Conservation (phyloP, 106 monocot genomes). For the Acorus gramineus region DNA sequence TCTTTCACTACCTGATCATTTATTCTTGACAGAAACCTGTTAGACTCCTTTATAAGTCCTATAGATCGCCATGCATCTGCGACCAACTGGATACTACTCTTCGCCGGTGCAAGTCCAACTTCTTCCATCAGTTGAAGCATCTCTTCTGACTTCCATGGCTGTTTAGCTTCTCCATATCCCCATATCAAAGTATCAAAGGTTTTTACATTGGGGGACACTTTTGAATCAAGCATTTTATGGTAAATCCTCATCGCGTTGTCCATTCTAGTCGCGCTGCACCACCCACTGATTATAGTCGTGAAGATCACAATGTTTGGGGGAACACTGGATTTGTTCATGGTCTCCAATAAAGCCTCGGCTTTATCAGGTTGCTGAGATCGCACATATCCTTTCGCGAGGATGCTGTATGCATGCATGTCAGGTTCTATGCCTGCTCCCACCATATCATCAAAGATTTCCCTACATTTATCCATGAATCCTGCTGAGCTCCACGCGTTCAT, state of each 20-base stretch:
- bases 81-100: slow-evolving; percentile 38
- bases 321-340: slow-evolving; percentile 43
- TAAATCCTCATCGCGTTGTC: slow-evolving; percentile 65
- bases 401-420: slow-evolving; percentile 73
- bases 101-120: slow-evolving; percentile 34
- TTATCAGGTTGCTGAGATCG: slow-evolving; percentile 63
- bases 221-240: slow-evolving; percentile 40
- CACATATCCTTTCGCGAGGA: slow-evolving; percentile 85
- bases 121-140: slow-evolving; percentile 60
- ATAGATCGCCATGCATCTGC: slow-evolving; percentile 70
- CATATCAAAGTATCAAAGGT: slow-evolving; percentile 87
- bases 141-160: slow-evolving; percentile 77
- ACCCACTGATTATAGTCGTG: slow-evolving; percentile 86
- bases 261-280: slow-evolving; percentile 77
- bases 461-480: slow-evolving; percentile 65
- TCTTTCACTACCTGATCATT: slow-evolving; percentile 5
- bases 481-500: slow-evolving; percentile 70
- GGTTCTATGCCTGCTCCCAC: slow-evolving; percentile 47
- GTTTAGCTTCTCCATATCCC: slow-evolving; percentile 78
- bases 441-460: slow-evolving; percentile 66
- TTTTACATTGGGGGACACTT: slow-evolving; percentile 58
- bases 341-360: slow-evolving; percentile 54
- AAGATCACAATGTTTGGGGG: slow-evolving; percentile 76
- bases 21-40: slow-evolving; percentile 24
- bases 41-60: slow-evolving; percentile 50